These are phyloP conservation scores for Pseudohalonectria lignicola DNA, from an alignment of 2,329 filamentous ascomycete genomes.

Conservation along the genomic window DNA sequence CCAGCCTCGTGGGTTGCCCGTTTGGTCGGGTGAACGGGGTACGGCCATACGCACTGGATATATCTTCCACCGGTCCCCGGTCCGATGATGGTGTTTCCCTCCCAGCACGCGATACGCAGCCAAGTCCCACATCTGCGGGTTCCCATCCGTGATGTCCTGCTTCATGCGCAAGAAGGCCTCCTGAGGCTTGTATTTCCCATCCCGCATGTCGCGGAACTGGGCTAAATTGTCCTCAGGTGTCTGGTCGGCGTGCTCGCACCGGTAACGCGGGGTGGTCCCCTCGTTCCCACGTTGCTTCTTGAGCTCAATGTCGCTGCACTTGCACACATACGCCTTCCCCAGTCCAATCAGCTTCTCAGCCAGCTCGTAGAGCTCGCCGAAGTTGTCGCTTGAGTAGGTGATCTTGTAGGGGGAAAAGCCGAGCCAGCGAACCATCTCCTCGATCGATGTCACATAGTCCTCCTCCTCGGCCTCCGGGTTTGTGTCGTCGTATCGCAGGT, in stretches of 20 bases:
- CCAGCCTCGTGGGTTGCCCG: background rate
- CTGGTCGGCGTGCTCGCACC: conserved; percentile 70
- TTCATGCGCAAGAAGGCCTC: conserved; percentile 89
- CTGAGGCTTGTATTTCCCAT: conserved; percentile 78
- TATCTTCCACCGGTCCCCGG: conserved; percentile 77
- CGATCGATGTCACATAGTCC: conserved; percentile 78
- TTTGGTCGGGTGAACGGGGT: no score
- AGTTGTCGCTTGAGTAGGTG: conserved; percentile 87
- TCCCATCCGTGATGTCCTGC: conserved; percentile 71
- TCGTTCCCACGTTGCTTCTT: conserved; percentile 79
- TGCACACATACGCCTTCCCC: conserved; percentile 72
- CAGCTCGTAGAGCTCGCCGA: conserved; percentile 75
- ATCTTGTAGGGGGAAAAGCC: conserved; percentile 65
- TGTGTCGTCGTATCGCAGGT: conserved; percentile 58
- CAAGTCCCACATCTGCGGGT: conserved; percentile 95
- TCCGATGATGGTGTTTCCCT: conserved; percentile 64
- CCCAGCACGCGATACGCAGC: conserved; percentile 79
- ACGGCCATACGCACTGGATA: conserved; percentile 45
- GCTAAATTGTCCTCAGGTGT: conserved; percentile 59
- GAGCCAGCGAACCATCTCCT: conserved; percentile 80
- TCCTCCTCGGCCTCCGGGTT: conserved; percentile 92
- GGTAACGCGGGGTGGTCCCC: conserved; percentile 58
- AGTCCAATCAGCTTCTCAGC: conserved; percentile 73
- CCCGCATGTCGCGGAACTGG: conserved; percentile 83
- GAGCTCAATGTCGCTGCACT: conserved; percentile 73